These are phyloP conservation scores for Pilasporangium apinafurcum DNA, from an alignment of 352 stramenopile species.

Conservation along the genomic window DNA sequence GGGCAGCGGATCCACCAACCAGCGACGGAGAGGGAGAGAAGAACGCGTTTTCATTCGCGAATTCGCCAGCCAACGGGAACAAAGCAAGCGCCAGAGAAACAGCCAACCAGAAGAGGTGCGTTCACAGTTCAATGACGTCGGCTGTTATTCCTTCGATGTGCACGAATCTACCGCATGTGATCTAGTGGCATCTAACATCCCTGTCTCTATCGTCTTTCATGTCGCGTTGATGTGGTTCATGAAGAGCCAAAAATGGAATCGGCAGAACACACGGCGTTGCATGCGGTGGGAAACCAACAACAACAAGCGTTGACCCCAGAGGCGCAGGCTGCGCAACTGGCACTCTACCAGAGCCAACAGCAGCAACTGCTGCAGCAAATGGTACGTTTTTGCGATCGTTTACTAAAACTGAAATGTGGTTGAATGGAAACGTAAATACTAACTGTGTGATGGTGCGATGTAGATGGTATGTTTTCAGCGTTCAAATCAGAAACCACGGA, in stretches of 20 bases:
- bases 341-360: constrained; percentile 74
- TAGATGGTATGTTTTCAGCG: no score
- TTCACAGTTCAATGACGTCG: neutral
- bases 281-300: no score
- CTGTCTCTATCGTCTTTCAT: no score
- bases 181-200: neutral
- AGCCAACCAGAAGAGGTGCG: neutral
- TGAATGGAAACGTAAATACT: no score
- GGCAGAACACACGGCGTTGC: constrained; percentile 7
- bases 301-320: constrained; percentile 11
- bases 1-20: constrained; percentile 23
- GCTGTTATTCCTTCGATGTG: neutral
- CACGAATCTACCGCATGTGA: neutral
- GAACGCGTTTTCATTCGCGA: constrained; percentile 28
- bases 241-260: constrained; percentile 1
- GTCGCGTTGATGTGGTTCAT: no score
- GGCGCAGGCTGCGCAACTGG: constrained; percentile 39
- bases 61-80: constrained; percentile 35
- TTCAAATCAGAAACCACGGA: no score
- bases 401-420: no score
- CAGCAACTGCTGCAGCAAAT: constrained; percentile 79
- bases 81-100: constrained; percentile 7
- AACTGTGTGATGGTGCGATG: no score
- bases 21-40: constrained; percentile 8
- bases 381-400: no score